These are phyloP conservation scores for Komagataella ulmi DNA, from an alignment of 805 yeast genomes.

Conservation along the genomic window DNA sequence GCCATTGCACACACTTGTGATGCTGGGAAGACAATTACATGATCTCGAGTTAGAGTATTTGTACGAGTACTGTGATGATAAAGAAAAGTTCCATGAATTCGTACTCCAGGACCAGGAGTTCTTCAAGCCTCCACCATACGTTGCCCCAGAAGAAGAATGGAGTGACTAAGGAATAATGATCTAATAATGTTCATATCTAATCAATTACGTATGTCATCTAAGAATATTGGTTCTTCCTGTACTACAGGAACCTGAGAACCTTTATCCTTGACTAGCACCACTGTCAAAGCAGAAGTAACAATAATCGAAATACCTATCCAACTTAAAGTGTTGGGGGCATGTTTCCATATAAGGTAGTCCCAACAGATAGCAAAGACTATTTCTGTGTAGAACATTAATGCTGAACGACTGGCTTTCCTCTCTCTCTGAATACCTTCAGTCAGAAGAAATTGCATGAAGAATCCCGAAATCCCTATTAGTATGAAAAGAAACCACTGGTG, in stretches of 20 bases:
- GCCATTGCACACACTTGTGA: conserved; percentile 84
- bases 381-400: conserved; percentile 64
- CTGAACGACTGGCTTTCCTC: conserved; percentile 53
- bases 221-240: not conserved
- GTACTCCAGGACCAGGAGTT: conserved; percentile 49
- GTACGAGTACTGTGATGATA: conserved; percentile 59
- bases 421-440: conserved; percentile 81
- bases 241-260: conserved; percentile 1
- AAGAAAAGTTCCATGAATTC: conserved; percentile 30
- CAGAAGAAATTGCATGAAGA: conserved; percentile 63
- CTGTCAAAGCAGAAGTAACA: conserved; percentile 47
- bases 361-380: conserved; percentile 67
- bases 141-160: conserved; percentile 30
- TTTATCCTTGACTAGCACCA: conserved; percentile 37
- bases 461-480: conserved; percentile 64
- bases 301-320: conserved; percentile 59
- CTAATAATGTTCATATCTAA: not conserved
- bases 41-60: conserved; percentile 84
- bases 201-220: not conserved
- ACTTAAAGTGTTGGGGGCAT: conserved; percentile 58
- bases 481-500: conserved; percentile 56
- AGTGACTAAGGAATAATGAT: not conserved
- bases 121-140: conserved; percentile 63
- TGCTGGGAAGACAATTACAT: conserved; percentile 88
- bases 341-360: conserved; percentile 63